Conservation (phyloP, 306 rosid species). For the Vigna nakashimae region DNA sequence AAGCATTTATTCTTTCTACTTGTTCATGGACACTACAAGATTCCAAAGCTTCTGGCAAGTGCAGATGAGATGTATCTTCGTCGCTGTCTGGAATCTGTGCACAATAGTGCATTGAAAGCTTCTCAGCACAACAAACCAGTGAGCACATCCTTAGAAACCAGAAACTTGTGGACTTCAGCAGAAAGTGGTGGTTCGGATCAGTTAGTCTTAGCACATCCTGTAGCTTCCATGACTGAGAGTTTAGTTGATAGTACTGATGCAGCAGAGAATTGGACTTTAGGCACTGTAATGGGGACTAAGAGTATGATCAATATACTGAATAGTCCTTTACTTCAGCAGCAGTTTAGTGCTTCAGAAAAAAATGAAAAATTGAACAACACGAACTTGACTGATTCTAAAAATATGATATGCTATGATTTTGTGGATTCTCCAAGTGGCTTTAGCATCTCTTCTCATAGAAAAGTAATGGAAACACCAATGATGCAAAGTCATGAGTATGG, state of each 20-base stretch:
- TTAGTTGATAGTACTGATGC: background rate
- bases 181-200: slow-evolving; percentile 19
- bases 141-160: background rate
- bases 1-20: slow-evolving; percentile 25
- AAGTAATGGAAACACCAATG: slow-evolving; percentile 43
- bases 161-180: slow-evolving; percentile 1
- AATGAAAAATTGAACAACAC: background rate
- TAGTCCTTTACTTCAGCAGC: slow-evolving; percentile 14
- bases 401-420: background rate
- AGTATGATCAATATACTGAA: slow-evolving; percentile 25
- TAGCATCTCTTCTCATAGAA: slow-evolving; percentile 47
- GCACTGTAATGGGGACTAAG: slow-evolving; percentile 15
- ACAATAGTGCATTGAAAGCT: slow-evolving; percentile 1
- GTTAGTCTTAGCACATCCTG: background rate
- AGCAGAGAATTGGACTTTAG: slow-evolving; percentile 9
- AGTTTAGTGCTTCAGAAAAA: background rate
- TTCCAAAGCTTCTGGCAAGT: slow-evolving; percentile 28
- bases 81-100: background rate
- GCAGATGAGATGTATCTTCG: slow-evolving; percentile 27
- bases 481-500: slow-evolving; percentile 45
- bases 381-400: slow-evolving; percentile 12
- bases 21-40: slow-evolving; percentile 25
- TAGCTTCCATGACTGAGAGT: background rate
- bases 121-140: background rate
- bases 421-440: slow-evolving; percentile 49